These are phyloP conservation scores for Cystobasidium onofrii DNA, from an alignment of 768 basidiomycete genomes.

Conservation along the genomic window DNA sequence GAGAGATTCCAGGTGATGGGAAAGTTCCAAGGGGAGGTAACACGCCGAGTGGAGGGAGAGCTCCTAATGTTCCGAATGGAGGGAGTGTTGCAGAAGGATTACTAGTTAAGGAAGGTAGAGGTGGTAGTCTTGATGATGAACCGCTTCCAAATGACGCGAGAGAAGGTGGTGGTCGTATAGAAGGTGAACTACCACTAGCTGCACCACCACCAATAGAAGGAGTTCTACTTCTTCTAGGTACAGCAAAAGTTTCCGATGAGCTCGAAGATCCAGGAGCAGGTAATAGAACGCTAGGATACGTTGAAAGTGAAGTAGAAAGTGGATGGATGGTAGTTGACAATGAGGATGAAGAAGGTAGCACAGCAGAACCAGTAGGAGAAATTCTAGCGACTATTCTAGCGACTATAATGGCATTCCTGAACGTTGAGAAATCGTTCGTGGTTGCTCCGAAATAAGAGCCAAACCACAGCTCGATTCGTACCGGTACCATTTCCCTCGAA, in stretches of 20 bases:
- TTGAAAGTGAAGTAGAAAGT: neutral
- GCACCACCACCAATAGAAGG: neutral
- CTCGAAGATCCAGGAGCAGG: neutral
- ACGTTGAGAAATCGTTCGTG: neutral
- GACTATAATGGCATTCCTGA: neutral
- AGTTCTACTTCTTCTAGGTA: neutral
- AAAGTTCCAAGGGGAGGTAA: neutral
- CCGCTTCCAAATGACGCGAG: neutral
- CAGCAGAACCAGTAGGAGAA: neutral
- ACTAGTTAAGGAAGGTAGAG: neutral
- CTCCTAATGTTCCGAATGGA: neutral
- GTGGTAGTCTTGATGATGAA: neutral
- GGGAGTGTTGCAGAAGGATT: neutral
- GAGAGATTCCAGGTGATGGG: neutral
- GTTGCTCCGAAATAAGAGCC: neutral
- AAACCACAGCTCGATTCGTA: slow-evolving; percentile 1
- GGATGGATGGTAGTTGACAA: too few species aligned
- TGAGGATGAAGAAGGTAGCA: too few species aligned
- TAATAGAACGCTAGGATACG: neutral
- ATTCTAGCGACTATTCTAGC: neutral
- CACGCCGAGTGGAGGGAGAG: neutral
- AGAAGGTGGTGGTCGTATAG: neutral
- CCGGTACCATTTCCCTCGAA: neutral
- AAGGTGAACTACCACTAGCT: neutral
- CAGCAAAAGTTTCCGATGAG: neutral